Conservation (phyloP, 2,329 filamentous ascomycete genomes). For the Chaetomiaceae sp. region DNA sequence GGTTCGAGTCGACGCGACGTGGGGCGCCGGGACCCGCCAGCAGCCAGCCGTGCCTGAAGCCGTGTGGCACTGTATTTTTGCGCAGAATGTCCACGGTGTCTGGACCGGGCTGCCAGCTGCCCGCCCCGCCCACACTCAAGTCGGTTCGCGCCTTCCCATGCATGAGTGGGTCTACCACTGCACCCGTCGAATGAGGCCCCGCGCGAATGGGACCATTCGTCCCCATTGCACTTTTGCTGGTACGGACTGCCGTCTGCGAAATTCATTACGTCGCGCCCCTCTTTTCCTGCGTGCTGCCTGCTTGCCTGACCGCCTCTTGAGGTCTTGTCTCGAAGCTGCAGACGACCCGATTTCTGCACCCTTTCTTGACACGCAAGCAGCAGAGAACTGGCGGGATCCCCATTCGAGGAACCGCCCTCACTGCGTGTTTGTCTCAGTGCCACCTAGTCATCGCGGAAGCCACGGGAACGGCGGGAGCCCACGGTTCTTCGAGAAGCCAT, state of each 20-base stretch:
- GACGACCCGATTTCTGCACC: neutral
- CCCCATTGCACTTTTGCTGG: too few relatives aligned
- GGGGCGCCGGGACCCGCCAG: neutral
- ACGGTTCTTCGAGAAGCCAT: neutral
- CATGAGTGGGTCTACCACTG: too few relatives aligned
- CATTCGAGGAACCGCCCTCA: too few relatives aligned
- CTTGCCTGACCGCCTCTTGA: constrained; percentile 11
- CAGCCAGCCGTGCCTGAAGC: neutral
- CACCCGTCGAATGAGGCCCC: too few relatives aligned
- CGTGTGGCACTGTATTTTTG: neutral
- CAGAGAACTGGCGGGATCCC: too few relatives aligned
- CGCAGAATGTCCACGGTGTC: too few relatives aligned
- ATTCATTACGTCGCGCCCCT: too few relatives aligned
- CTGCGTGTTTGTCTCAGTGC: neutral
- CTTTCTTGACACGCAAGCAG: neutral
- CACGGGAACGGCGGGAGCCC: too few relatives aligned
- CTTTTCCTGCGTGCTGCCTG: too few relatives aligned
- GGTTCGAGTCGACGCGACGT: constrained; percentile 4
- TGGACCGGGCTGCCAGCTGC: too few relatives aligned
- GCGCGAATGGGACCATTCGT: too few relatives aligned
- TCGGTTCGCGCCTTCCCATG: neutral
- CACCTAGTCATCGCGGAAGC: neutral
- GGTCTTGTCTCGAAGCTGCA: neutral
- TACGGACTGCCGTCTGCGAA: neutral
- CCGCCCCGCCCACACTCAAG: too few relatives aligned